These are phyloP conservation scores for Phytophthora ohioensis DNA, from an alignment of 352 stramenopile species.

Conservation along the genomic window DNA sequence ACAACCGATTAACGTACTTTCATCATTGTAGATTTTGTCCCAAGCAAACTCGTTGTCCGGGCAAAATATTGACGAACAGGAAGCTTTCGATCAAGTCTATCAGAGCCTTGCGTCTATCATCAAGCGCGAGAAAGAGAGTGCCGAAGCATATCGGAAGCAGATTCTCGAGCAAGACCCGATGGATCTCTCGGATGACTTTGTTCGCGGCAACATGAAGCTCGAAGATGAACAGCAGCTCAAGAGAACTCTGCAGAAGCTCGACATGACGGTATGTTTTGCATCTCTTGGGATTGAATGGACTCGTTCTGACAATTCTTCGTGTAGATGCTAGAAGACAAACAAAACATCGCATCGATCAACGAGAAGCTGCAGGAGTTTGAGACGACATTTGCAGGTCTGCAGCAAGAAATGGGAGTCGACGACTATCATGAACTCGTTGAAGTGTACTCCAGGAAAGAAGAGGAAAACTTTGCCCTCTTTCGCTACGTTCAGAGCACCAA, in stretches of 20 bases:
- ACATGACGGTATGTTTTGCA: constrained; percentile 52
- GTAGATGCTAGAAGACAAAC: constrained; percentile 76
- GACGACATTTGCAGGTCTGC: constrained; percentile 63
- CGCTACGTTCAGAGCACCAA: constrained; percentile 83
- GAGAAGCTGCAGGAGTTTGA: constrained; percentile 82
- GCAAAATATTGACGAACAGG: constrained; percentile 81
- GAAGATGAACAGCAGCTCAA: constrained; percentile 84
- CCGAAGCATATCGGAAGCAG: constrained; percentile 82
- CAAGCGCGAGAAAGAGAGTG: constrained; percentile 76
- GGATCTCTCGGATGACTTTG: constrained; percentile 73
- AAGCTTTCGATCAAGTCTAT: constrained; percentile 79
- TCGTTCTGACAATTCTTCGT: neutral
- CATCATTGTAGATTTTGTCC: constrained; percentile 53
- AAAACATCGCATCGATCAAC: constrained; percentile 73
- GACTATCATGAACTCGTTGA: constrained; percentile 69
- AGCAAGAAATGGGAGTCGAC: constrained; percentile 72
- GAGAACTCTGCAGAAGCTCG: constrained; percentile 65
- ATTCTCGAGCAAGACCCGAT: constrained; percentile 77
- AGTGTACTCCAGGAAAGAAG: constrained; percentile 76
- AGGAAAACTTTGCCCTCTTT: constrained; percentile 85
- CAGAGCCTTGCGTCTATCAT: constrained; percentile 78
- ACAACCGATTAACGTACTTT: constrained; percentile 3
- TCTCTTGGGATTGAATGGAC: neutral
- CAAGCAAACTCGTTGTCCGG: constrained; percentile 74
- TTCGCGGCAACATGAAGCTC: constrained; percentile 78